phyloP scores from a whole-genome alignment of 1,139 yeast species.

The Spathaspora sp. region DNA sequence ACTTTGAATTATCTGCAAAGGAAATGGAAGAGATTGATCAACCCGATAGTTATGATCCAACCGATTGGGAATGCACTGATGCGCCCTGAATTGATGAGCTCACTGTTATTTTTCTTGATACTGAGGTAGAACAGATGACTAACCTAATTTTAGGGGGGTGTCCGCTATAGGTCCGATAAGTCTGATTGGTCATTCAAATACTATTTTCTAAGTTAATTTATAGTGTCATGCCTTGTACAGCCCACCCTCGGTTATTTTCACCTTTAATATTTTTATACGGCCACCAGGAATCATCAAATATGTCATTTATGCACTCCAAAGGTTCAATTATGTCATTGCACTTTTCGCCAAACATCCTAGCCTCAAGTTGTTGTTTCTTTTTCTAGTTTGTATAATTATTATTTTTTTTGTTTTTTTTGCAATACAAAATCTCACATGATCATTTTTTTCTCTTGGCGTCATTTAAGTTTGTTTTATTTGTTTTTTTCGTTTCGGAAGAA shows the following conservation, averaged over 20 bases:
- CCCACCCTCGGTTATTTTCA: background rate
- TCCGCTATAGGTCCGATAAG: too few relatives aligned
- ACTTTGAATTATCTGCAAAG: slow-evolving; percentile 47
- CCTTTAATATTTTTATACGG: background rate
- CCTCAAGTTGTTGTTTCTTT: background rate
- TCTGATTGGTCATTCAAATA: too few relatives aligned
- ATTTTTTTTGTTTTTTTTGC: background rate
- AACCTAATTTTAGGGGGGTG: too few relatives aligned
- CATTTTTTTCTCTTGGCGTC: background rate
- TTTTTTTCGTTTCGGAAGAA: background rate
- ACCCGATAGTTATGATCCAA: slow-evolving; percentile 57
- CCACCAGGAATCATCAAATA: background rate
- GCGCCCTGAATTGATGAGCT: slow-evolving; percentile 33
- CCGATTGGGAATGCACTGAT: slow-evolving; percentile 70
- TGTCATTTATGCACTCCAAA: background rate
- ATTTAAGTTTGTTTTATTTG: too few relatives aligned
- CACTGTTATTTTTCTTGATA: background rate
- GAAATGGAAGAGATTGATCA: slow-evolving; percentile 40
- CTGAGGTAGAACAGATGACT: background rate
- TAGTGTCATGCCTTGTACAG: too few relatives aligned
- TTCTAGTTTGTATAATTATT: background rate
- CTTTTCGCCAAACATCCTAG: background rate
- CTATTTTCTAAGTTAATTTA: too few relatives aligned
- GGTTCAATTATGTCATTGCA: background rate
- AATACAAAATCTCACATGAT: background rate